These are phyloP conservation scores for Adiantum capillusveneris DNA, from an alignment of 75 land plant species.

Conservation along the genomic window DNA sequence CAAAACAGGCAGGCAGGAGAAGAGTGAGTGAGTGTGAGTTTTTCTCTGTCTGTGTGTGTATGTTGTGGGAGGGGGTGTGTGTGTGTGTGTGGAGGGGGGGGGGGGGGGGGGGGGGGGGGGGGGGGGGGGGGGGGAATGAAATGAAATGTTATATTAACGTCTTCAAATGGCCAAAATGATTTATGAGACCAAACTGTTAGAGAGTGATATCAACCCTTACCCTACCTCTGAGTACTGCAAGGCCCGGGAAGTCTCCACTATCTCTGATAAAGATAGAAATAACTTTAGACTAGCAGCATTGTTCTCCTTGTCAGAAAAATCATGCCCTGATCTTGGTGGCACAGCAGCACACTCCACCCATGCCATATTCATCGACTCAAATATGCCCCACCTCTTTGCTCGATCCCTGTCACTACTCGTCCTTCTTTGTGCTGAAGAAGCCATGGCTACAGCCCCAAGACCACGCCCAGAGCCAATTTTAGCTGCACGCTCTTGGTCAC, in stretches of 20 bases:
- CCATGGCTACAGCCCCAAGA: conserved; percentile 98
- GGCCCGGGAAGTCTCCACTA: conserved; percentile 81
- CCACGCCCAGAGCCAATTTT: conserved; percentile 98
- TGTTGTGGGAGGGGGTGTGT: too few relatives aligned
- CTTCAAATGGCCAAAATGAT: too few relatives aligned
- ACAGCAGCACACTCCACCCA: conserved; percentile 61
- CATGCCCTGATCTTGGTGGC: neutral
- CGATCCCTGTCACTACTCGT: conserved; percentile 64
- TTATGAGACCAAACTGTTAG: too few relatives aligned
- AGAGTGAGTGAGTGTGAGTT: too few relatives aligned
- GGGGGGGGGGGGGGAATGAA: too few relatives aligned
- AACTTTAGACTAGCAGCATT: neutral
- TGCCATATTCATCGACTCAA: conserved; percentile 83
- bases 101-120: too few relatives aligned
- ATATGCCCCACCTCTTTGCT: conserved; percentile 72
- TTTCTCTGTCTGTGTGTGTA: too few relatives aligned
- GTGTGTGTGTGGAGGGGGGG: too few relatives aligned
- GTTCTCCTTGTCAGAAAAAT: neutral
- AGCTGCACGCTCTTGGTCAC: conserved; percentile 94
- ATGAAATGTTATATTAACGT: too few relatives aligned
- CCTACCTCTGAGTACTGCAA: conserved; percentile 71
- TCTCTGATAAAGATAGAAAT: conserved; percentile 9
- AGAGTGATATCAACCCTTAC: too few relatives aligned
- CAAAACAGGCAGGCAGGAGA: too few relatives aligned
- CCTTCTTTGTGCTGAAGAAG: conserved; percentile 91